Base-by-base conservation (phyloP, 345 rosid species). In the Eucalyptus decipiens region DNA sequence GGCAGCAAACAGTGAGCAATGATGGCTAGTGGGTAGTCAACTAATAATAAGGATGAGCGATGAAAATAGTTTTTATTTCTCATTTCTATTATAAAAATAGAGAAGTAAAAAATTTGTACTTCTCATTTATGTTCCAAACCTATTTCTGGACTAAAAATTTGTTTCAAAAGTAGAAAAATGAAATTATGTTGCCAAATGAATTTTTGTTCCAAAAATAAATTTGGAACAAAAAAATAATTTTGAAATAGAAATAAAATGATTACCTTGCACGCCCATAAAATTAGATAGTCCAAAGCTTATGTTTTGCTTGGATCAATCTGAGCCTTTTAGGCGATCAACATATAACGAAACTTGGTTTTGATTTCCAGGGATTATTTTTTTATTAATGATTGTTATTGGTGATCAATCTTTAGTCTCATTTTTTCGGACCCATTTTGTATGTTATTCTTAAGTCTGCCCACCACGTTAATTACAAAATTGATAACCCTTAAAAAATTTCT, bases 1-100 rank as follows among this genome's bases (percentile, higher is more conserved):
- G 58, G 10, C 24, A 8, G 0, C 1, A 0, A 2, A 52, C 0
- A 21, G 0, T 21, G 58, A 52, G 58, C 58, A 52, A 52, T 52
- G 11, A 52, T 52, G 11, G 58, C 58, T 52, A 52, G 58, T 52
- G 58, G 0, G 11, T 52, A 21, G 58, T 52, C 1, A 21, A 0
- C 1, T 19, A 52, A 24, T 2, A 21, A 52, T 0, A 4, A 52
- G 2, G 24, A 52, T 21, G 26, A 21, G 5, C 0, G 1, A 52
- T 52, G 0, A 21, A 0, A 52, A 52, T 0, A 19, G 2, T 52
- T 52, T 52, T 52, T 21, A 52, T 21, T 52, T 52, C 10, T 19
- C 58, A 52, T 52, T 52, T 52, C 2, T 52, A 52, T 52, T 19
- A 0, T 52, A 52, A 0, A 52, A 52, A 19, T 50, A 15, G 1